Evolutionary conservation across 179 eudicot species (phyloP), one percentile per base, ranked within the genome.

Genomic region (Gypsophila paniculata): DNA sequence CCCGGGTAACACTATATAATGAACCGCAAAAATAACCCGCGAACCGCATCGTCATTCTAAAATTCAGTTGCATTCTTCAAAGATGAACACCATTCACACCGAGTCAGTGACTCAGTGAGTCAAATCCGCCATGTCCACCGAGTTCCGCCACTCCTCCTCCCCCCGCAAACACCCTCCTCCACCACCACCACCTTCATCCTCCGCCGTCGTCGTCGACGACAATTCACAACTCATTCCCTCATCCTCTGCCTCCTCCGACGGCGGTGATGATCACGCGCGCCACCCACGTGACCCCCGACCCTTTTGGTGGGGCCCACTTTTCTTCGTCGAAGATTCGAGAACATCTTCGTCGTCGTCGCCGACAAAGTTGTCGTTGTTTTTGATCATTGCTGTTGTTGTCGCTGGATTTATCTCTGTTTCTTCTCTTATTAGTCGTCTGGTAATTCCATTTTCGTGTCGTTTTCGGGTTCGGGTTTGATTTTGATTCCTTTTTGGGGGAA

Each of bases 121-220:
- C 34, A 29, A 29, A 4, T 42, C 46, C 46, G 86, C 85, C 39
- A 88, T 84, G 96, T 89, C 96, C 10, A 82, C 79, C 42, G 86
- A 84, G 84, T 80, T 84, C 81, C 87, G 99, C 64, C 91, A 91
- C 77, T 83, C 96, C 13, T 79, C 82, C 77, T 88, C 98, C 51
- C 96, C 94, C 19, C 80, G 84, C 29, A 86, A 76, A 69, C 62
- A 70, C 74, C 71, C 74, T 29, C 74, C 26, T 26, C 79, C 54
- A 10, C 68, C 4, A 4, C 34, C 34, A 4, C 34, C 34, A 4
- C 34, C 34, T 4, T 1, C 4, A 29, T 29, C 34, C n/a, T n/a
- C 39, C 22, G 57, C 53, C 79, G 85, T 81, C 59, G 82, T 82
- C 3, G 89, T 86, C 77, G 86, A 82, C 69, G 83, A 78, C 72